Base-by-base conservation (phyloP, 148 eudicot species). In the Polygonum maritimum region DNA sequence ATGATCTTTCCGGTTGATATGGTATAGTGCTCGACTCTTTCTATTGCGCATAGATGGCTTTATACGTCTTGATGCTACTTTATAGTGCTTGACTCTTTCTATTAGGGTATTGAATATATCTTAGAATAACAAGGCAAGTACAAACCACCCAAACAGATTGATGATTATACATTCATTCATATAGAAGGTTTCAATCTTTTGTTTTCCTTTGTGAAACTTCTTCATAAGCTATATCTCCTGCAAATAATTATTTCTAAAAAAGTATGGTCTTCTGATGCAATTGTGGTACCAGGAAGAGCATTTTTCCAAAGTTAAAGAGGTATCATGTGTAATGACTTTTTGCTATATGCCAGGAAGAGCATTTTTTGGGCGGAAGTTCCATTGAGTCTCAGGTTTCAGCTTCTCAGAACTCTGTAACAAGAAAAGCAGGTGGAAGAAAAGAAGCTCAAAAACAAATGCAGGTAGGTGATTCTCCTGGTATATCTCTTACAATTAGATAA, bases 341-440 rank as follows among this genome's bases (percentile, higher is more conserved):
- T 65, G 73, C 69, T 63, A 21, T 70, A 57, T 47, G 69, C 83
- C 87, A 96, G 99, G 92, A 92, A 78, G 97, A 86, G 69, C 88
- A 84, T 78, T 83, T 89, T 76, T 77, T 88, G 77, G 94, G 90
- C n/a, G 65, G 80, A 71, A 88, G 76, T 85, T 82, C 89, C 65
- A 65, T 69, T 71, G 97, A 89, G 55, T 86, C 90, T 58, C 88
- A 88, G 47, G 74, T 89, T 48, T 60, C 81, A 31, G 71, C 81
- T 52, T 76, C 85, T 60, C 96, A 86, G 77, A 96, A 96, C 80
- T 81, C 91, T 74, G 55, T 89, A 77, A 91, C 98, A 80, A 86
- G 99, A 81, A 96, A 88, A 82, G 99, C 99, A 58, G 99, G 99
- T 73, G 99, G 99, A 74, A 85, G 93, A 87, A 91, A 83, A 83